Evolutionary conservation across 805 yeast species (phyloP), one percentile per base, ranked within the genome.

Genomic region (Metschnikowia dekortorum): DNA sequence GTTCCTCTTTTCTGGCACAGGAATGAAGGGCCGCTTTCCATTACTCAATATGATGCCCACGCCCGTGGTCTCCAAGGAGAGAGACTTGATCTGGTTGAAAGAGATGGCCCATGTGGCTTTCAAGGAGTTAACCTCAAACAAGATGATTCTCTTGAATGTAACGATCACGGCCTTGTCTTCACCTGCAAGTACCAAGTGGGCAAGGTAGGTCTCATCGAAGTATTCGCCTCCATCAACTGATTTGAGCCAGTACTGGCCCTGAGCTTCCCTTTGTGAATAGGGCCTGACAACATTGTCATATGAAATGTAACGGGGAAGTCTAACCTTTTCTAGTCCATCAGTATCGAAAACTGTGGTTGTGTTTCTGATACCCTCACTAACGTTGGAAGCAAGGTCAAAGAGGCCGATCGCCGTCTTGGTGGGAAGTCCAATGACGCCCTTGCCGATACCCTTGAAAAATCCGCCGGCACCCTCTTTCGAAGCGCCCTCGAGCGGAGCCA

Each of bases 331-430:
- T 44, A 91, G 77, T 0, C 85, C 85, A 39, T 84, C 89, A 3
- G 78, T 81, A 64, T 89, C 96, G 63, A 89, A 85, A 1, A 87
- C 92, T 0, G 96, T 88, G 0, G 99, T 89, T 0, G 97, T 88
- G 64, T 85, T 91, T 53, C 91, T 78, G 44, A 95, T 90, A 29
- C 98, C 98, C 64, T 91, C 97, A 69, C 96, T 84, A 35, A 94
- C 84, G 66, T 89, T 92, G 48, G 87, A 86, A 0, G 98, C 96
- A 54, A 95, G 74, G 64, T 94, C 99, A 57, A 94, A 84, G 26
- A 94, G 65, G 10, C 99, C 99, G 58, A 92, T 90, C 0, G 97
- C 96, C 0, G 98, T 89, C 71, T 94, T 94, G 0, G 99, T 91
- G 0, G 99, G 99, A 31, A 95, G 70, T 0, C 99, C 99, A 50